phyloP scores from a whole-genome alignment of 2,329 filamentous ascomycete genomes.

The Endoconidiophora laricicola region DNA sequence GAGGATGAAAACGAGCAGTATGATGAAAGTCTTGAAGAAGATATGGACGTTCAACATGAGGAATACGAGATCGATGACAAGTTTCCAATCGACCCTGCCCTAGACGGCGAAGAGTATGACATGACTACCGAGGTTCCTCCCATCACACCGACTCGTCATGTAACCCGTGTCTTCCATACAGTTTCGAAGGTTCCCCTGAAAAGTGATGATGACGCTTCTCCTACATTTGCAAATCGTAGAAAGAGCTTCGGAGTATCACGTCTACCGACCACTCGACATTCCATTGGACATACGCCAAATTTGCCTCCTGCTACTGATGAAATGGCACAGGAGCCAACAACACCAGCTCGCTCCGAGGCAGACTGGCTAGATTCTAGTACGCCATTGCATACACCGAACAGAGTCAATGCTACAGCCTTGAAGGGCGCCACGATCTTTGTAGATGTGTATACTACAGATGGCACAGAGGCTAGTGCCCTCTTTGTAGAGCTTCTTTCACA shows the following conservation, averaged over 20 bases:
- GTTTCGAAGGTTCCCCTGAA: slow-evolving; percentile 65
- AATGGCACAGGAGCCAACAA: slow-evolving; percentile 15
- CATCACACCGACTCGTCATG: slow-evolving; percentile 37
- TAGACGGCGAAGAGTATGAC: slow-evolving; percentile 1
- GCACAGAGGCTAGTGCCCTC: slow-evolving; percentile 62
- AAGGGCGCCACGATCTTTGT: slow-evolving; percentile 64
- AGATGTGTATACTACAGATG: slow-evolving; percentile 69
- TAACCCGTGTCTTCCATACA: slow-evolving; percentile 44
- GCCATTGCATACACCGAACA: slow-evolving; percentile 34
- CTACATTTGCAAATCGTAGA: slow-evolving; percentile 29
- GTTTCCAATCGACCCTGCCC: slow-evolving; percentile 37
- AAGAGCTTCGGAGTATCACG: slow-evolving; percentile 11
- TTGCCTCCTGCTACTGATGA: slow-evolving; percentile 12
- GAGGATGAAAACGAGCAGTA: slow-evolving; percentile 13
- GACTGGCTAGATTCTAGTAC: slow-evolving; percentile 38
- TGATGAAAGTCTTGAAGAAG: slow-evolving; percentile 4
- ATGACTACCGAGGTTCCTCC: slow-evolving; percentile 22
- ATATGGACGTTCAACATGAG: background rate
- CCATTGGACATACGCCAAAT: slow-evolving; percentile 12
- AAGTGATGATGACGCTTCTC: slow-evolving; percentile 41
- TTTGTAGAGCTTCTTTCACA: slow-evolving; percentile 64
- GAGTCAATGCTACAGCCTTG: slow-evolving; percentile 28
- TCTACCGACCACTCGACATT: slow-evolving; percentile 11
- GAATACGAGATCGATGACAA: slow-evolving; percentile 22
- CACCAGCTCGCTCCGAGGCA: slow-evolving; percentile 27